Percentiles rank a stretch among this genome's conserved stretches.
These are phyloP conservation scores for Helenozyma rhizophorensis DNA, from an alignment of 805 yeast genomes.

Conservation along the genomic window DNA sequence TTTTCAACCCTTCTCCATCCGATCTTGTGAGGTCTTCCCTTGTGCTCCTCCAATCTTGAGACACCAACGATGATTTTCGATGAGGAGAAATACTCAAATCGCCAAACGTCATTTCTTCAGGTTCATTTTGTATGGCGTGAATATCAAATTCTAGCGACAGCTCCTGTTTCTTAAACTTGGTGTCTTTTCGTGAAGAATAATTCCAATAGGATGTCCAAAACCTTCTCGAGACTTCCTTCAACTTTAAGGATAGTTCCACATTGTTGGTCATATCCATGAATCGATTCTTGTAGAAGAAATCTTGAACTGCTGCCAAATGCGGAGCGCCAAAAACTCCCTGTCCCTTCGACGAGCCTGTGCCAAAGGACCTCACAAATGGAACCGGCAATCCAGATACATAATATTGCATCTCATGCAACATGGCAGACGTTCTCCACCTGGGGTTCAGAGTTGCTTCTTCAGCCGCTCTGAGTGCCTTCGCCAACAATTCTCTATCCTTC, in stretches of 20 bases:
- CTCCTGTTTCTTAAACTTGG: constrained; percentile 34
- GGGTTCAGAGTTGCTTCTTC: constrained; percentile 46
- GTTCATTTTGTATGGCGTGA: neutral
- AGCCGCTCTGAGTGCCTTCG: constrained; percentile 43
- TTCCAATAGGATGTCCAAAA: constrained; percentile 59
- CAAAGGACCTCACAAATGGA: constrained; percentile 35
- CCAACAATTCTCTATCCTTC: constrained; percentile 39
- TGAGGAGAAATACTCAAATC: neutral
- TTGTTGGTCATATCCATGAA: constrained; percentile 30
- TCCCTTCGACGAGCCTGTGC: constrained; percentile 34
- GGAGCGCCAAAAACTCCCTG: constrained; percentile 56
- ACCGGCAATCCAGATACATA: constrained; percentile 45
- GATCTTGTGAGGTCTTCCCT: neutral
- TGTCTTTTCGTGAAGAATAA: constrained; percentile 31
- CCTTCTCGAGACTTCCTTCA: constrained; percentile 30
- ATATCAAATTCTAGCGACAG: constrained; percentile 4
- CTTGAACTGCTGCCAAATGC: constrained; percentile 49
- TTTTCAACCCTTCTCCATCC: constrained; percentile 23
- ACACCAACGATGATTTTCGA: neutral
- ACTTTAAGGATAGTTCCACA: constrained; percentile 24
- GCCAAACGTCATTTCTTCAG: neutral
- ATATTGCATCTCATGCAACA: constrained; percentile 64
- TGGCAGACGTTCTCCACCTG: constrained; percentile 55
- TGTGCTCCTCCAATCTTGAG: neutral
- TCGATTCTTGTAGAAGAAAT: constrained; percentile 50